These are phyloP conservation scores for Mucor circinelloides DNA, from an alignment of 371 early-diverging fungal genomes.

Conservation along the genomic window DNA sequence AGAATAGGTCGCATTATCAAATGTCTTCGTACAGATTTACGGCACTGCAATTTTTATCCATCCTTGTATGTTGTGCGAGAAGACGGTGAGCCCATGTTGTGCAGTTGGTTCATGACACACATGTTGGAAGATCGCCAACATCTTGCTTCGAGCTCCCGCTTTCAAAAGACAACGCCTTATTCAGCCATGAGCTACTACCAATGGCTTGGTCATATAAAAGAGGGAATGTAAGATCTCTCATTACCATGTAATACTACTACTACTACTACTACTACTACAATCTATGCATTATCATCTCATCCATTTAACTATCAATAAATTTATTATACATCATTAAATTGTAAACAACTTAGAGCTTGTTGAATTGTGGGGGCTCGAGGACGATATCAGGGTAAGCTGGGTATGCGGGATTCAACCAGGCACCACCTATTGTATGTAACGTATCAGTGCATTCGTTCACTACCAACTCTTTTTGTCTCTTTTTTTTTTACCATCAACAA, in stretches of 20 bases:
- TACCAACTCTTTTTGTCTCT: too few relatives aligned
- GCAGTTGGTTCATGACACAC: constrained; percentile 64
- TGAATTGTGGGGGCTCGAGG: constrained; percentile 12
- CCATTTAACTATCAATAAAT: not conserved
- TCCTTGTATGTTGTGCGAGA: constrained; percentile 66
- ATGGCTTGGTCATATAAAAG: constrained; percentile 50
- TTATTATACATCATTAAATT: not conserved
- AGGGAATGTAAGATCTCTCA: constrained; percentile 18
- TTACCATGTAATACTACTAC: not conserved
- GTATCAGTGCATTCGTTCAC: not conserved
- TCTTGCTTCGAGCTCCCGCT: constrained; percentile 9
- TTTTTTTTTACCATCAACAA: constrained; percentile 84
- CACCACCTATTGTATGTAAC: constrained; percentile 11
- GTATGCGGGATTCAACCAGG: constrained; percentile 21
- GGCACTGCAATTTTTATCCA: constrained; percentile 28
- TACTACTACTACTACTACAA: too few relatives aligned
- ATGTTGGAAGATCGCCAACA: constrained; percentile 62
- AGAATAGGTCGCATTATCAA: constrained; percentile 33
- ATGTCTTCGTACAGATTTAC: constrained; percentile 18
- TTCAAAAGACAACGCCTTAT: constrained; percentile 37
- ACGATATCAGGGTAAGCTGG: constrained; percentile 23
- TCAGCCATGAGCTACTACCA: constrained; percentile 78
- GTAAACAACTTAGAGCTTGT: constrained; percentile 16
- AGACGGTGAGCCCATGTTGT: constrained; percentile 65
- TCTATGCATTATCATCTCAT: not conserved